Evolutionary conservation across 768 basidiomycete species (phyloP).

Genomic region (Lyophyllum semitale): DNA sequence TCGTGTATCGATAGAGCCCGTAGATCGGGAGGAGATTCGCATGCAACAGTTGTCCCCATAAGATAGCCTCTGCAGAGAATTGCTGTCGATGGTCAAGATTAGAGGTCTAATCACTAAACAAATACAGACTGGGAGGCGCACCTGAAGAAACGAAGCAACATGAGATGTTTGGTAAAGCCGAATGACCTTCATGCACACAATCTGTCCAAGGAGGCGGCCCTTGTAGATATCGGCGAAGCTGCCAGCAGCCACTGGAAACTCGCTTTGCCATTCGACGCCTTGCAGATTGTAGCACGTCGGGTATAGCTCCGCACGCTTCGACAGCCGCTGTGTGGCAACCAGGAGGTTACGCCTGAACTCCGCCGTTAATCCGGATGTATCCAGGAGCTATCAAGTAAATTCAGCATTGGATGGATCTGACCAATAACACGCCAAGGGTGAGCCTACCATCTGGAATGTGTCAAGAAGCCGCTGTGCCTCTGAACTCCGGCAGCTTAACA

Average conservation of each 20-base stretch:
- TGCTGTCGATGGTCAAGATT: no score
- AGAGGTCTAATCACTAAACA: neutral
- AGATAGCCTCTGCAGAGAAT: no score
- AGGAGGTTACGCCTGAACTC: no score
- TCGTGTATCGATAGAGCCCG: no score
- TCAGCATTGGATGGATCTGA: neutral
- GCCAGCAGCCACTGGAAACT: neutral
- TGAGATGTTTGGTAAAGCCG: conserved; percentile 15
- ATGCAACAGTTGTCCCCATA: no score
- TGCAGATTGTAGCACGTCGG: conserved; percentile 13
- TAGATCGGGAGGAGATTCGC: no score
- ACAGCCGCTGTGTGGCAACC: no score
- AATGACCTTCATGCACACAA: conserved; percentile 14
- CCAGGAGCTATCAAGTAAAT: neutral
- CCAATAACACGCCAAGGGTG: no score
- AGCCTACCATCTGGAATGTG: conserved; percentile 9
- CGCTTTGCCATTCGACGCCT: neutral
- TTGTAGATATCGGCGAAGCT: conserved; percentile 13
- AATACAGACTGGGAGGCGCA: neutral
- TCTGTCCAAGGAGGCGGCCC: conserved; percentile 3
- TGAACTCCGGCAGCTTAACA: neutral
- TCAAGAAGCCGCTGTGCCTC: conserved; percentile 8
- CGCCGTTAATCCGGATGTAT: conserved; percentile 2
- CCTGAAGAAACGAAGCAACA: conserved; percentile 3
- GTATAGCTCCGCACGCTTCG: conserved; percentile 2